phyloP scores from a whole-genome alignment of 306 rosid genomes.

The Ziziphus jujuba region DNA sequence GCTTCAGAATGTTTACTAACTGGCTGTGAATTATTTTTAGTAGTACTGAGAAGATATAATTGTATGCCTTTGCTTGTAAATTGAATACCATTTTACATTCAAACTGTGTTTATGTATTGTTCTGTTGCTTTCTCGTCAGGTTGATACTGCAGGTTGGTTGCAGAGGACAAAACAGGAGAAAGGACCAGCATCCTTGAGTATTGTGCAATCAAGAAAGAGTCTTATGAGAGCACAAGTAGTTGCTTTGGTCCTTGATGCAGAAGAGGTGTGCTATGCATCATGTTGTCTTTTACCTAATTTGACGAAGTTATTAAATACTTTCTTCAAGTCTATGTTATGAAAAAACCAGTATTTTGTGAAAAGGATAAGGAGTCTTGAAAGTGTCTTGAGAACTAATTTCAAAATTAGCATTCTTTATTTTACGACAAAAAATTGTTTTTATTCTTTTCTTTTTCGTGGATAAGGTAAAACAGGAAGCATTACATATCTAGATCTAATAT shows the following conservation, averaged over 20 bases:
- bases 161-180: constrained; percentile 81
- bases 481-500: too few species aligned
- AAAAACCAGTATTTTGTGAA: constrained; percentile 1
- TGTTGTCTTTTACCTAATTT: constrained; percentile 14
- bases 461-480: too few species aligned
- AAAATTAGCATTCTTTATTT: constrained; percentile 1
- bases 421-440: too few species aligned
- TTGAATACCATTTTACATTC: too few species aligned
- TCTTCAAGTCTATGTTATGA: not conserved
- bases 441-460: too few species aligned
- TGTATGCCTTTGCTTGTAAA: too few species aligned
- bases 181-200: constrained; percentile 93
- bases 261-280: constrained; percentile 56
- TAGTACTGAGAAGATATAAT: not conserved
- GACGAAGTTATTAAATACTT: not conserved
- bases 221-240: constrained; percentile 91
- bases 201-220: constrained; percentile 89
- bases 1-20: not conserved
- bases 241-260: constrained; percentile 93
- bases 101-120: not conserved
- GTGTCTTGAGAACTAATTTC: not conserved
- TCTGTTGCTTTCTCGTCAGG: constrained; percentile 34
- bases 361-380: not conserved
- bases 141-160: constrained; percentile 98
- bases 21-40: not conserved